These are phyloP conservation scores for Cryptococcus amylolentus DNA, from an alignment of 1,284 basidiomycete genomes.

Conservation along the genomic window DNA sequence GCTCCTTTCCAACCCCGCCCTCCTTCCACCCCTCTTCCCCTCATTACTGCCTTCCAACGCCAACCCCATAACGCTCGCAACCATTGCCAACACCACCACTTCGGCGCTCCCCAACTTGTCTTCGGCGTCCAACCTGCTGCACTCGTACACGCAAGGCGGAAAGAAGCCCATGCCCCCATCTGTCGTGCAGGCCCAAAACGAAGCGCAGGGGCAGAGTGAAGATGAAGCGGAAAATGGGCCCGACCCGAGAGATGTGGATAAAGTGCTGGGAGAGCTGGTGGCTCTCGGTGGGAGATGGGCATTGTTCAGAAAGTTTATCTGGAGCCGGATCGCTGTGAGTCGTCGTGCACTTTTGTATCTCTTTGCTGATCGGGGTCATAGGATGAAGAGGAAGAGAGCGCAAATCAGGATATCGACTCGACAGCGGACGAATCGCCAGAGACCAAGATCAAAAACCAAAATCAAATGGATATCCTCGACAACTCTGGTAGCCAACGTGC, in stretches of 20 bases:
- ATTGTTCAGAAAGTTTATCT: constrained; percentile 81
- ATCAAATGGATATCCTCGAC: constrained; percentile 50
- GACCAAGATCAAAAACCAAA: background rate
- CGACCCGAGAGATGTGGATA: constrained; percentile 87
- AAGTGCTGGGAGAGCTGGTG: constrained; percentile 76
- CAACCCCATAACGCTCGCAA: constrained; percentile 32
- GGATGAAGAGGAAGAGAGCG: constrained; percentile 19
- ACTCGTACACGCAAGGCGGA: constrained; percentile 42
- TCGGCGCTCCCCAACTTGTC: constrained; percentile 49
- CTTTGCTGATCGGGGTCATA: background rate
- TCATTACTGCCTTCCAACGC: constrained; percentile 20
- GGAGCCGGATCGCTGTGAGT: constrained; percentile 62
- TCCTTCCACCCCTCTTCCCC: constrained; percentile 37
- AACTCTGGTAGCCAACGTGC: constrained; percentile 55
- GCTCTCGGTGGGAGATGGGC: constrained; percentile 89
- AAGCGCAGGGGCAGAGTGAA: background rate
- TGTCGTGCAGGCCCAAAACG: constrained; percentile 15
- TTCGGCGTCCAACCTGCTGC: constrained; percentile 41
- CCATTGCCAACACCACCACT: constrained; percentile 40
- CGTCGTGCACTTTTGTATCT: background rate
- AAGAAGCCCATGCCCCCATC: constrained; percentile 37
- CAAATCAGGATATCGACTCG: constrained; percentile 18
- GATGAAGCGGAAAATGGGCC: constrained; percentile 61
- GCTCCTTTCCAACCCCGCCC: constrained; percentile 36
- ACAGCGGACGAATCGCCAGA: constrained; percentile 19